Conservation (phyloP, 805 yeast species). For the Ogataea haglerorum region DNA sequence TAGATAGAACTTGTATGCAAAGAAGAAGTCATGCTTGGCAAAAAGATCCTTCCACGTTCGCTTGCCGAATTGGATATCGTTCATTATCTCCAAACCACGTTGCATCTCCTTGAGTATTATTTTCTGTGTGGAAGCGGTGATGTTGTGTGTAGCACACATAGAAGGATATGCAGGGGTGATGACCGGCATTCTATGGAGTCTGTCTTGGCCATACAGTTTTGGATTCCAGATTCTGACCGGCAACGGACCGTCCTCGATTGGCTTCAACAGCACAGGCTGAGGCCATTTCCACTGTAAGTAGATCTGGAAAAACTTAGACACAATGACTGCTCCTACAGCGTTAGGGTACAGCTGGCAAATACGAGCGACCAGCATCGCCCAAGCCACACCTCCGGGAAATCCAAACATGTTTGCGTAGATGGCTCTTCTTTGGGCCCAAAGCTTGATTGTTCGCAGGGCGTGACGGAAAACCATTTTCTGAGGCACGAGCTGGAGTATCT, state of each 20-base stretch:
- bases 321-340: constrained; percentile 87
- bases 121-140: constrained; percentile 81
- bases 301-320: constrained; percentile 85
- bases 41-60: constrained; percentile 75
- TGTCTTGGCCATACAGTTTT: constrained; percentile 79
- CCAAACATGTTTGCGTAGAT: constrained; percentile 94
- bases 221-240: constrained; percentile 99
- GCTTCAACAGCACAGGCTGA: constrained; percentile 89
- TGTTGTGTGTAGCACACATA: constrained; percentile 98
- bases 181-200: constrained; percentile 93
- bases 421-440: constrained; percentile 97
- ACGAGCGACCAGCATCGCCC: constrained; percentile 99
- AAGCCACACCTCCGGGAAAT: constrained; percentile 99
- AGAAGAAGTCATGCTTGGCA: constrained; percentile 77
- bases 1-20: constrained; percentile 79
- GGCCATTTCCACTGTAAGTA: constrained; percentile 96
- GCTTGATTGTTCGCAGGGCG: constrained; percentile 85
- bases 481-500: constrained; percentile 84
- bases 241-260: constrained; percentile 94
- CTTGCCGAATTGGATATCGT: constrained; percentile 60
- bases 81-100: constrained; percentile 71
- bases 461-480: constrained; percentile 90
- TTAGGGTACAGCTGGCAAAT: constrained; percentile 96
- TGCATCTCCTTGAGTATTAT: constrained; percentile 75
- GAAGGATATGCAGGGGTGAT: constrained; percentile 98